Evolutionary conservation across 2,329 filamentous ascomycete genomes (phyloP), one percentile per base, ranked within the genome.

Genomic region (Penicillium griseofulvum): DNA sequence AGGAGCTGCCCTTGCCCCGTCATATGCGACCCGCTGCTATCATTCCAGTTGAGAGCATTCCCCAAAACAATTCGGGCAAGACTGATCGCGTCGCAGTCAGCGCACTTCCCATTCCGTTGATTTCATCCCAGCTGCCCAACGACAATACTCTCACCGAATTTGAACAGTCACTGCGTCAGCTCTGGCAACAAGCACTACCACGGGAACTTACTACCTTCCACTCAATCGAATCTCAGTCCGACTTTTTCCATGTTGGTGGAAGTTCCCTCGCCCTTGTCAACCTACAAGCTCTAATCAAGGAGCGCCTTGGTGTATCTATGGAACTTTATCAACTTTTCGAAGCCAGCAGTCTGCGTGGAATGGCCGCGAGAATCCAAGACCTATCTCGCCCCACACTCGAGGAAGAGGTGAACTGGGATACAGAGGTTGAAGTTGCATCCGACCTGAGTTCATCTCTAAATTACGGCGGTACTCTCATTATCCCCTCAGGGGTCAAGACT

Each of bases 1-100:
- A 69, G 4, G 44, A 65, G 7, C 33, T 77, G 26, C 64, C 67
- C 1, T 19, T 75, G 5, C 74, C 74, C 7, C 61, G 54, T 29
- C 73, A 75, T 55, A 76, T 77, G 75, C 46, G 59, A 33, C 73
- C 74, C 0, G 65, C 66, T 17, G 52, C 65, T 7, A 57, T 68
- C 0, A 58, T 74, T n/a, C 53, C 65, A 0, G 14, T 72, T 1
- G 48, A 63, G 1, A 38, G 16, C 1, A 26, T 76, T 7, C 73
- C 72, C 2, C 50, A 68, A 3, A 73, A 46, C 12, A 52, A 51
- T 1, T 65, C 68, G 26, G 63, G 59, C 3, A 76, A 75, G 54
- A 55, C 67, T 1, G 68, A 73, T 47, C 58, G 71, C 14, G 36
- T 24, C 1, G 53, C 52, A 10, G 34, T 64, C 11, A 28, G 33